phyloP scores from a whole-genome alignment of 495 filamentous ascomycete genomes.

The Penicillium goetzii region DNA sequence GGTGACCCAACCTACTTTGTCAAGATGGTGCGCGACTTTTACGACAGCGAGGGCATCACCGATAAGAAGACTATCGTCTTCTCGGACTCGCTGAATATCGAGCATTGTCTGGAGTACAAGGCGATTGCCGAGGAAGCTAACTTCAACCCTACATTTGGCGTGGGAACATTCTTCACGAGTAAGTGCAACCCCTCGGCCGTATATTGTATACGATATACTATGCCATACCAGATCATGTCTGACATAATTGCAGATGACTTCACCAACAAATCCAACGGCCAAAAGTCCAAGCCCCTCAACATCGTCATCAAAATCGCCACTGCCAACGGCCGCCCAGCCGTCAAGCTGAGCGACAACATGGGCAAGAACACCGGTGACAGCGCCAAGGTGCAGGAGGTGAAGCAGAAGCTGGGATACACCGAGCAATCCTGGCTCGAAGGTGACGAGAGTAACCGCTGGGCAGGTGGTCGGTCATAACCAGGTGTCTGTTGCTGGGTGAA shows the following conservation, averaged over 20 bases:
- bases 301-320: slow-evolving; percentile 96
- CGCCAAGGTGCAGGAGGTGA: slow-evolving; percentile 77
- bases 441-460: slow-evolving; percentile 85
- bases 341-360: slow-evolving; percentile 97
- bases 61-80: slow-evolving; percentile 95
- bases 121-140: slow-evolving; percentile 74
- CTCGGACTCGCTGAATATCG: slow-evolving; percentile 91
- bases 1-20: slow-evolving; percentile 86
- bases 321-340: slow-evolving; percentile 76
- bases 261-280: slow-evolving; percentile 60
- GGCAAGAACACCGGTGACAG: slow-evolving; percentile 95
- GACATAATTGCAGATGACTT: slow-evolving; percentile 72
- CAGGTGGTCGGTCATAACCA: slow-evolving; percentile 33
- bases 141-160: slow-evolving; percentile 84
- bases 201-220: neutral
- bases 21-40: slow-evolving; percentile 83
- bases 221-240: neutral
- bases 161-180: slow-evolving; percentile 94
- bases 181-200: slow-evolving; percentile 25
- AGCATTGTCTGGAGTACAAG: slow-evolving; percentile 89
- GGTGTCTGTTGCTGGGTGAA: neutral
- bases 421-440: slow-evolving; percentile 83
- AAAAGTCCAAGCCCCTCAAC: slow-evolving; percentile 91
- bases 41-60: slow-evolving; percentile 72
- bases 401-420: slow-evolving; percentile 79